Evolutionary conservation across 352 stramenopile genomes (phyloP).

Genomic region (Globisporangium orthogonon): DNA sequence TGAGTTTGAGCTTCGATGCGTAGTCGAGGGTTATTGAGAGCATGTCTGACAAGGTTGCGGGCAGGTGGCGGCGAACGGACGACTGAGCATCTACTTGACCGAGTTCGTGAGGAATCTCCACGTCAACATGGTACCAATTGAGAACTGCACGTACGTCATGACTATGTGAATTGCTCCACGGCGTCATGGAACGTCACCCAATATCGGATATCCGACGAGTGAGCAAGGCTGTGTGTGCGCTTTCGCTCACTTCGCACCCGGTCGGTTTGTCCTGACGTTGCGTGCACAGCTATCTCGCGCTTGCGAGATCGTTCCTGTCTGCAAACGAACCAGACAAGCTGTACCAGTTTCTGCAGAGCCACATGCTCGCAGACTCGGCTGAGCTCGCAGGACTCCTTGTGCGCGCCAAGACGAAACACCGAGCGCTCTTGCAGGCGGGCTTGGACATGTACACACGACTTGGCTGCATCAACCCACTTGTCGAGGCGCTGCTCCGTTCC

Average conservation of each 20-base stretch:
- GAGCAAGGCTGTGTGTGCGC: neutral
- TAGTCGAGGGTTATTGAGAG: neutral
- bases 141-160: slow-evolving; percentile 48
- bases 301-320: slow-evolving; percentile 46
- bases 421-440: slow-evolving; percentile 42
- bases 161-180: neutral
- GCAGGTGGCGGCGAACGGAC: slow-evolving; percentile 27
- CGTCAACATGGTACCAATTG: slow-evolving; percentile 39
- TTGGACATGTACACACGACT: slow-evolving; percentile 68
- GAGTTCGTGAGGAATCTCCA: slow-evolving; percentile 63
- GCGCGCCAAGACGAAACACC: slow-evolving; percentile 14
- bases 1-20: too few species aligned
- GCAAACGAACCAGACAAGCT: slow-evolving; percentile 37
- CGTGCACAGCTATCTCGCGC: slow-evolving; percentile 37
- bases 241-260: neutral
- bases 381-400: slow-evolving; percentile 55
- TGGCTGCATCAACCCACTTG: slow-evolving; percentile 30
- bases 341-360: slow-evolving; percentile 61
- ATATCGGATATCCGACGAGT: neutral
- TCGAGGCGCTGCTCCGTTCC: slow-evolving; percentile 40
- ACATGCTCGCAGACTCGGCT: slow-evolving; percentile 46
- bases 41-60: slow-evolving; percentile 2
- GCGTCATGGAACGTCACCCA: neutral
- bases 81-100: slow-evolving; percentile 49
- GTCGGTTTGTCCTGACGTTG: neutral